Percentiles rank a stretch among this genome's conserved stretches.
phyloP scores from a whole-genome alignment of 371 early-diverging fungal species.

The Dichotomocladium elegans region DNA sequence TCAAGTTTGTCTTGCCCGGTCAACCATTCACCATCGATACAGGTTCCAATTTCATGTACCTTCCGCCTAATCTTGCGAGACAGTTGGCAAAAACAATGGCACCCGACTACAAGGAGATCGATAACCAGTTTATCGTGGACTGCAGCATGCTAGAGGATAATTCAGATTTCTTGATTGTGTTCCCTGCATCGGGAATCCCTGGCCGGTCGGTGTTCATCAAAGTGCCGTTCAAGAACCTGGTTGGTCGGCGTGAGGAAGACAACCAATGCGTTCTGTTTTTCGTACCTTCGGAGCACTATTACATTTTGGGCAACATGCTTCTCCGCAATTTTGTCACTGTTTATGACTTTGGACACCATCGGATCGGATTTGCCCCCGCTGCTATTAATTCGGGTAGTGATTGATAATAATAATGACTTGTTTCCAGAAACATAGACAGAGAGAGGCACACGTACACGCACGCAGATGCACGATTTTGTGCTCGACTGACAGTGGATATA shows the following conservation, averaged over 20 bases:
- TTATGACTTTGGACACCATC: slow-evolving; percentile 36
- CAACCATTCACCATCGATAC: slow-evolving; percentile 32
- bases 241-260: slow-evolving; percentile 2
- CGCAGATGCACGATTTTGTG: too few species aligned
- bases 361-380: slow-evolving; percentile 40
- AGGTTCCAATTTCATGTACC: slow-evolving; percentile 42
- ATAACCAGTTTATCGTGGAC: slow-evolving; percentile 18
- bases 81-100: slow-evolving; percentile 21
- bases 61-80: slow-evolving; percentile 22
- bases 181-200: slow-evolving; percentile 5
- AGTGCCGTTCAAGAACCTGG: slow-evolving; percentile 13
- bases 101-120: slow-evolving; percentile 1
- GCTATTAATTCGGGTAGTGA: too few species aligned
- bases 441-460: not conserved
- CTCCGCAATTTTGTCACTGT: slow-evolving; percentile 36
- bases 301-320: slow-evolving; percentile 37
- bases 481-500: too few species aligned
- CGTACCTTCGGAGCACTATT: slow-evolving; percentile 18
- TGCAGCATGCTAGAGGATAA: slow-evolving; percentile 14
- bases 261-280: slow-evolving; percentile 26
- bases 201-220: slow-evolving; percentile 9
- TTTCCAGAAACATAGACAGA: too few species aligned
- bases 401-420: too few species aligned
- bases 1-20: slow-evolving; percentile 13
- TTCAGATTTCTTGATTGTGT: slow-evolving; percentile 16